Evolutionary conservation across 805 yeast genomes (phyloP).

Genomic region (Spathaspora sp.): DNA sequence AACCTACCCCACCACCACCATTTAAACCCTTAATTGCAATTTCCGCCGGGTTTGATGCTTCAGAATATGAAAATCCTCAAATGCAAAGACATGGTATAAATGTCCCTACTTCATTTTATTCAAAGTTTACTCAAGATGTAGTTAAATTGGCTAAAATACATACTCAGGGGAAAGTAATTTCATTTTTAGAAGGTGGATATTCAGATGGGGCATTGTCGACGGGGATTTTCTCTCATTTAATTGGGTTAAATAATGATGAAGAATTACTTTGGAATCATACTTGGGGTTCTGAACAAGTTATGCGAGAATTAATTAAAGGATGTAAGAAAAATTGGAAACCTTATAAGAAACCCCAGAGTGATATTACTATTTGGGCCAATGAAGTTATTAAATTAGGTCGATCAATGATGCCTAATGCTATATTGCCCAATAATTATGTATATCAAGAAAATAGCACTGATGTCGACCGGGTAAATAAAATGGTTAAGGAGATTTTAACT

Average conservation of each 20-base stretch:
- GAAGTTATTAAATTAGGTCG: conserved; percentile 61
- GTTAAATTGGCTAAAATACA: conserved; percentile 64
- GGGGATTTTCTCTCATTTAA: conserved; percentile 74
- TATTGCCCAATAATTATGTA: conserved; percentile 34
- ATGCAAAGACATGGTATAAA: conserved; percentile 84
- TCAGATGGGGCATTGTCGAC: conserved; percentile 78
- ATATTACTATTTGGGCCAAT: conserved; percentile 58
- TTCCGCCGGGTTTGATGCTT: conserved; percentile 87
- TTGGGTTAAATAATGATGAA: conserved; percentile 57
- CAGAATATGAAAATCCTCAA: conserved; percentile 74
- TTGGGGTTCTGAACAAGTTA: conserved; percentile 62
- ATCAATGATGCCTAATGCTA: conserved; percentile 54
- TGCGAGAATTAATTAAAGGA: conserved; percentile 64
- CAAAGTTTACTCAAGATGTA: conserved; percentile 68
- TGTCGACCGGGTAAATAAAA: conserved; percentile 18
- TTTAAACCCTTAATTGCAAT: conserved; percentile 56
- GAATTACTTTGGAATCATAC: conserved; percentile 50
- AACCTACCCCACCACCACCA: conserved; percentile 32
- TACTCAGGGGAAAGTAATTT: conserved; percentile 57
- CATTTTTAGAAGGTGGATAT: conserved; percentile 82
- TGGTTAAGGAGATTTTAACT: conserved; percentile 29
- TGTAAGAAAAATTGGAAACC: conserved; percentile 67
- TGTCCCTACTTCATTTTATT: conserved; percentile 78
- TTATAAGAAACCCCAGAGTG: conserved; percentile 48
- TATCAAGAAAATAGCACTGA: conserved; percentile 19